Conservation (phyloP, 805 yeast genomes). For the Nakazawaea ishiwadae region DNA sequence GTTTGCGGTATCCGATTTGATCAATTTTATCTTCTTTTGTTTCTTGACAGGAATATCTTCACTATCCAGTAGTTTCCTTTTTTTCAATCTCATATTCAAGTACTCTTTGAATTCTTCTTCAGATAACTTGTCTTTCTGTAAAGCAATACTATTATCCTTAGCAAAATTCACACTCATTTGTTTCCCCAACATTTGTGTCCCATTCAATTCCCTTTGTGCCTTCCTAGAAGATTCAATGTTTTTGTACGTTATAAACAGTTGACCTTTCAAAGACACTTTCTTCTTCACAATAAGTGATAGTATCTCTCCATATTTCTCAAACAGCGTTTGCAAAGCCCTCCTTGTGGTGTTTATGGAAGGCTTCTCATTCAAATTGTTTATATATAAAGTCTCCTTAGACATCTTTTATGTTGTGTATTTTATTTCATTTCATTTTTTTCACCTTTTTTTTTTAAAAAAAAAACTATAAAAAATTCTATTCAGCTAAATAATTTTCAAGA, state of each 20-base stretch:
- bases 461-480: constrained; percentile 15
- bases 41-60: constrained; percentile 10
- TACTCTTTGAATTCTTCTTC: constrained; percentile 21
- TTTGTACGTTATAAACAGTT: constrained; percentile 68
- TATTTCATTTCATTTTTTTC: neutral
- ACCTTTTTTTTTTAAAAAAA: neutral
- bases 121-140: constrained; percentile 14
- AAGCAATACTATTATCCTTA: constrained; percentile 38
- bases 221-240: constrained; percentile 34
- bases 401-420: neutral
- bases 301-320: constrained; percentile 40
- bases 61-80: constrained; percentile 19
- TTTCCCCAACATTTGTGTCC: constrained; percentile 38
- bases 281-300: constrained; percentile 50
- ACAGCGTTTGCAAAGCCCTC: constrained; percentile 28
- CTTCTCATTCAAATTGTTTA: constrained; percentile 70
- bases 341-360: constrained; percentile 49
- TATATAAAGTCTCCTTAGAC: constrained; percentile 35
- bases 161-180: constrained; percentile 43
- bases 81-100: constrained; percentile 15
- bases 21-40: constrained; percentile 19
- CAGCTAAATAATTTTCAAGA: constrained; percentile 54
- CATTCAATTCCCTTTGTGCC: constrained; percentile 41
- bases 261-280: constrained; percentile 70
- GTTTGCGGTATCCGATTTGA: constrained; percentile 49